These are phyloP conservation scores for Phoma sp. DNA, from an alignment of 2,329 filamentous ascomycete genomes.

Conservation along the genomic window DNA sequence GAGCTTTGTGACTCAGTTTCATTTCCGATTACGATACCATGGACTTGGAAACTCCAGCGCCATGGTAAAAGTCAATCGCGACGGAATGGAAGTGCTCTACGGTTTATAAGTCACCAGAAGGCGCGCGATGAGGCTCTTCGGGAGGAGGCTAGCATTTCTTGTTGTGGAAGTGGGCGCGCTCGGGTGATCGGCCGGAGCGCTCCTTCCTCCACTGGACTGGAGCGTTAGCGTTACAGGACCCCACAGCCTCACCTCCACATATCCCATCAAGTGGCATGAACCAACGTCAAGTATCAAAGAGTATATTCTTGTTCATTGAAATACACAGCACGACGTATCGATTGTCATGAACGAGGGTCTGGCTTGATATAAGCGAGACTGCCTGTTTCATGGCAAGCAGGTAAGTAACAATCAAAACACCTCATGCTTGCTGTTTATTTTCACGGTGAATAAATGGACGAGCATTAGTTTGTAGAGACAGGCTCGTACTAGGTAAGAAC, in stretches of 20 bases:
- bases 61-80: not conserved
- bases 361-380: too few species aligned
- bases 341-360: not conserved
- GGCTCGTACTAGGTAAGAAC: too few species aligned
- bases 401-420: too few species aligned
- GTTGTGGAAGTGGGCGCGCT: not conserved
- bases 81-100: not conserved
- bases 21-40: not conserved
- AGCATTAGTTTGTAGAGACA: too few species aligned
- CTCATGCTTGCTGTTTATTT: too few species aligned
- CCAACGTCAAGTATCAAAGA: not conserved
- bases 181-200: not conserved
- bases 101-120: not conserved
- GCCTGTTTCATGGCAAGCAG: too few species aligned
- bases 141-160: conserved; percentile 5
- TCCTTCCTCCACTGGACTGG: not conserved
- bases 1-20: not conserved
- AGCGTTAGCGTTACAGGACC: not conserved
- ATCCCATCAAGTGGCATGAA: not conserved
- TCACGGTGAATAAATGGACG: too few species aligned
- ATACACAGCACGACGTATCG: not conserved
- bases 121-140: conserved; percentile 3
- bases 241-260: not conserved
- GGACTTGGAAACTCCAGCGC: not conserved
- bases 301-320: not conserved